These are phyloP conservation scores for Clarireedia sp. DNA, from an alignment of 2,329 filamentous ascomycete genomes.

Conservation along the genomic window DNA sequence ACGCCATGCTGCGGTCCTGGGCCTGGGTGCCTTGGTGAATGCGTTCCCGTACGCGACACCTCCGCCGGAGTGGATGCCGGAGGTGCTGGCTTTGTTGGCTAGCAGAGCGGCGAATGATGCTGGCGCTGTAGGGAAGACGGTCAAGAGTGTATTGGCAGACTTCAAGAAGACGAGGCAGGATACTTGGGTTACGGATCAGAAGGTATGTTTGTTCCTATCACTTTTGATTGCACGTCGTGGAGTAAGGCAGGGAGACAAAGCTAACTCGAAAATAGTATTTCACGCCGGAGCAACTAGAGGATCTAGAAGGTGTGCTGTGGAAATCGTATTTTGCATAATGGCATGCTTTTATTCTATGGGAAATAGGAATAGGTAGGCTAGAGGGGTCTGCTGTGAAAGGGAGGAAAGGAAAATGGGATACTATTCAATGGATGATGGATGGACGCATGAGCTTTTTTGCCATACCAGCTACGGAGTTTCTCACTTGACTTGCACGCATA, in stretches of 20 bases:
- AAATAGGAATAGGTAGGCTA: too few species aligned
- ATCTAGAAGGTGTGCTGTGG: conserved; percentile 93
- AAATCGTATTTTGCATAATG: conserved; percentile 85
- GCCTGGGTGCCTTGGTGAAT: conserved; percentile 82
- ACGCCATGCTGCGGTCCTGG: conserved; percentile 84
- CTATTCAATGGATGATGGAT: too few species aligned
- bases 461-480: too few species aligned
- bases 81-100: conserved; percentile 78
- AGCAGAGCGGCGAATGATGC: conserved; percentile 79
- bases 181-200: conserved; percentile 96
- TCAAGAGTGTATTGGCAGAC: conserved; percentile 87
- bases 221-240: conserved; percentile 10
- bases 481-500: too few species aligned
- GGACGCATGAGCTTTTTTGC: too few species aligned
- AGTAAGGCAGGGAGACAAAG: too few species aligned
- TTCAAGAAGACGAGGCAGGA: conserved; percentile 99
- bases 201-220: conserved; percentile 53
- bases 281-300: conserved; percentile 84
- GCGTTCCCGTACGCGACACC: conserved; percentile 95
- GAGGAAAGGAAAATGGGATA: background rate
- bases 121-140: conserved; percentile 89
- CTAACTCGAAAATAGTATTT: conserved; percentile 52
- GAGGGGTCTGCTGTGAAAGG: background rate
- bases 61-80: conserved; percentile 88
- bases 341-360: background rate